Evolutionary conservation across 768 basidiomycete genomes (phyloP).

Genomic region (Boletellus emodensis): DNA sequence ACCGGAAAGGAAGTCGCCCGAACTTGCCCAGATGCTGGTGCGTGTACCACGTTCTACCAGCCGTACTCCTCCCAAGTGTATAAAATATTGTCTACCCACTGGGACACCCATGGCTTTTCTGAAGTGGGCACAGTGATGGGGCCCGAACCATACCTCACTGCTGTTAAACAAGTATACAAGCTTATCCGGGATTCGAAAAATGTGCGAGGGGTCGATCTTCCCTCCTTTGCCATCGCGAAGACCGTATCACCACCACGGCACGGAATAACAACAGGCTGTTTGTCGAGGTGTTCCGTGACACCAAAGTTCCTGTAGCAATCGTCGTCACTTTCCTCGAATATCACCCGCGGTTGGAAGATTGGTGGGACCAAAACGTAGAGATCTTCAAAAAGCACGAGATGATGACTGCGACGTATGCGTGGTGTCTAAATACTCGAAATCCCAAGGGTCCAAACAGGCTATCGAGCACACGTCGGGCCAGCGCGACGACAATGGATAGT

Average conservation of each 20-base stretch:
- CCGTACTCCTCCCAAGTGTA: not conserved
- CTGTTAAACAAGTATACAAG: not conserved
- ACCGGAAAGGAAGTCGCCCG: not conserved
- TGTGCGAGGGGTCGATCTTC: constrained; percentile 1
- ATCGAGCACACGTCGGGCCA: not conserved
- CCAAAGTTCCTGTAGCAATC: constrained; percentile 1
- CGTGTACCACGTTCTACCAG: not conserved
- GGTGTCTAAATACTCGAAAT: not conserved
- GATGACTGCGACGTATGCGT: not conserved
- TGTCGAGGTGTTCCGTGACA: not conserved
- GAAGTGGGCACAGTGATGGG: not conserved
- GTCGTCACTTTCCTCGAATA: constrained; percentile 2
- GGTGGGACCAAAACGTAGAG: not conserved
- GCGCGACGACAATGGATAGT: not conserved
- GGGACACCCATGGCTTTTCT: constrained; percentile 3
- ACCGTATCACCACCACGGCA: not conserved
- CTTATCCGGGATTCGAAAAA: not conserved
- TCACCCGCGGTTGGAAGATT: not conserved
- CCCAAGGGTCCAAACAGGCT: not conserved
- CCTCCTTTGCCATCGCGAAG: constrained; percentile 2
- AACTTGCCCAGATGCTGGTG: not conserved
- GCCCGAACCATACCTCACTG: not conserved
- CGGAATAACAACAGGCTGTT: constrained; percentile 4
- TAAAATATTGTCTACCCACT: not conserved
- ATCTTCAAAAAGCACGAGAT: not conserved